phyloP scores from a whole-genome alignment of 2,329 filamentous ascomycete species.

The Leptosphaerulina australis region DNA sequence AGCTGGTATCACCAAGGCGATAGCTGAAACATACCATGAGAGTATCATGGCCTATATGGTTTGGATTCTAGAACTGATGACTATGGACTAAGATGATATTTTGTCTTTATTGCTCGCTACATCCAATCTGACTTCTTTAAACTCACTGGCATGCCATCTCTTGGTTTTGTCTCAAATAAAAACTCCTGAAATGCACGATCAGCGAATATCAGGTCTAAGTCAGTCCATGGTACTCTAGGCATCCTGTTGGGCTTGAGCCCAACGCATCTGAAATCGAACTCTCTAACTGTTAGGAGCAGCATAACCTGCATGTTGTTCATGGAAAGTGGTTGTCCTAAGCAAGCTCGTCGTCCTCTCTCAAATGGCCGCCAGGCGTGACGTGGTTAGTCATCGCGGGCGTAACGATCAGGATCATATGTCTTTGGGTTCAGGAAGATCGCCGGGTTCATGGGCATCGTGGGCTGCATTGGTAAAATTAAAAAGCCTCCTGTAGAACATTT shows the following conservation, averaged over 20 bases:
- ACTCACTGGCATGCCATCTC: slow-evolving; percentile 42
- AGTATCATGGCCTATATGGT: no score
- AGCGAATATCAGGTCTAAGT: slow-evolving; percentile 38
- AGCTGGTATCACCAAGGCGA: no score
- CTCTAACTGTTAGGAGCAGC: slow-evolving; percentile 57
- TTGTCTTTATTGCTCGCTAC: no score
- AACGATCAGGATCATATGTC: slow-evolving; percentile 46
- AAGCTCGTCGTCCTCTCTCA: slow-evolving; percentile 61
- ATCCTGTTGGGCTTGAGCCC: slow-evolving; percentile 36
- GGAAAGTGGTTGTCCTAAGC: slow-evolving; percentile 63
- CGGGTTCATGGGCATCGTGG: slow-evolving; percentile 45
- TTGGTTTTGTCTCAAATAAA: slow-evolving; percentile 40
- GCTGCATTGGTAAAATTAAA: slow-evolving; percentile 51
- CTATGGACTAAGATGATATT: no score
- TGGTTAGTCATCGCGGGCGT: slow-evolving; percentile 48
- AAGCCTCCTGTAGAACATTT: slow-evolving; percentile 53
- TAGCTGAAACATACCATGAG: no score
- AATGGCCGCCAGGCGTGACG: slow-evolving; percentile 62
- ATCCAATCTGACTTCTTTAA: slow-evolving; percentile 31
- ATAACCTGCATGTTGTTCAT: slow-evolving; percentile 60
- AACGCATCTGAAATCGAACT: slow-evolving; percentile 55
- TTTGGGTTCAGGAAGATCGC: slow-evolving; percentile 33
- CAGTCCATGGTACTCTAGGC: slow-evolving; percentile 31
- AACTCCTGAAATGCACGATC: slow-evolving; percentile 41
- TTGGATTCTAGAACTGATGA: no score